Percentiles rank a stretch among this genome's conserved stretches.
Conservation (phyloP, 129 eudicot genomes). For the Rutidosis leptorrhynchoides region DNA sequence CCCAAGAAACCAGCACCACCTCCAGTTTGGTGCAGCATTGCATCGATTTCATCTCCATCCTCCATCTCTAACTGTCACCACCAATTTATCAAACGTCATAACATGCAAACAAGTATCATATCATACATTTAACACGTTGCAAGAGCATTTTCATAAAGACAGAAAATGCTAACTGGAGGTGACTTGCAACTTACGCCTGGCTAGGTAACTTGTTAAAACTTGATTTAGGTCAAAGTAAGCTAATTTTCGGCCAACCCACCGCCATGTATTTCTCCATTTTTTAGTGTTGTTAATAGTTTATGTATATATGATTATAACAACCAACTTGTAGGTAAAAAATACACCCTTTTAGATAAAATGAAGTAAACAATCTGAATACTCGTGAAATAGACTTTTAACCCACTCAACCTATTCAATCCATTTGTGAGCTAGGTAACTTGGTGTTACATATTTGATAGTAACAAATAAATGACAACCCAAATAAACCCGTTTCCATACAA, state of each 20-base stretch:
- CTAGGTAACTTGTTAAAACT: constrained; percentile 14
- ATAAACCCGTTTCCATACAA: background rate
- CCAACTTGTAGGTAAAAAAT: background rate
- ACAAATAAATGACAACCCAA: background rate
- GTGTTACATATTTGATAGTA: background rate
- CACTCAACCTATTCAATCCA: background rate
- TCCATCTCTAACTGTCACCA: constrained; percentile 52
- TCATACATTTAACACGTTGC: background rate
- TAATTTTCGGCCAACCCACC: background rate
- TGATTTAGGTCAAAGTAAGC: background rate
- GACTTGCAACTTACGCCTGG: background rate
- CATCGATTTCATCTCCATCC: constrained; percentile 60
- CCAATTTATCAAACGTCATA: background rate
- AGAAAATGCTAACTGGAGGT: background rate
- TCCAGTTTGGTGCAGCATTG: constrained; percentile 58
- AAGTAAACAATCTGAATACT: background rate
- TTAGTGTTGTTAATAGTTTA: background rate
- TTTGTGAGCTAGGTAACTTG: background rate
- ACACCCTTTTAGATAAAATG: background rate
- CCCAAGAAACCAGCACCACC: constrained; percentile 24
- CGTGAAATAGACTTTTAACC: background rate
- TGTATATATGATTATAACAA: background rate
- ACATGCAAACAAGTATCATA: background rate
- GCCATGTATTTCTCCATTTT: background rate
- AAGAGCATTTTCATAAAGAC: background rate